These are phyloP conservation scores for Prillingera fragicola DNA, from an alignment of 1,284 basidiomycete species.

Conservation along the genomic window DNA sequence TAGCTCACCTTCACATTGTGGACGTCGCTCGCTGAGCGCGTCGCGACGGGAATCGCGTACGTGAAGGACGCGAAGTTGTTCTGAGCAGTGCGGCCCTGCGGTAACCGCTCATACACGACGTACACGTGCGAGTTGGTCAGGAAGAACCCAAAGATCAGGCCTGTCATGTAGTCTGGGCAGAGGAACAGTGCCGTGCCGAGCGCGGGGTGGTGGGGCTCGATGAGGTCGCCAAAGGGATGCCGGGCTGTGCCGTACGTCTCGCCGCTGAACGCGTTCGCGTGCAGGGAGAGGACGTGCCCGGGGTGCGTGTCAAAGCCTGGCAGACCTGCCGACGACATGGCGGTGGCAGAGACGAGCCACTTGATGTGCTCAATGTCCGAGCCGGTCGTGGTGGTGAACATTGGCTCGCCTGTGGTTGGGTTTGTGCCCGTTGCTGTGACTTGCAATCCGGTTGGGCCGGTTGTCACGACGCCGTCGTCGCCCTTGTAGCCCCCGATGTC, in stretches of 20 bases:
- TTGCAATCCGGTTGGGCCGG: background rate
- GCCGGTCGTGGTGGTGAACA: background rate
- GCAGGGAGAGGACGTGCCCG: background rate
- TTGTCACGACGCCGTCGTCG: background rate
- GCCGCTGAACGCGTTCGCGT: background rate
- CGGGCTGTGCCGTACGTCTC: background rate
- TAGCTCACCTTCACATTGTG: constrained; percentile 2
- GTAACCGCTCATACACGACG: constrained; percentile 4
- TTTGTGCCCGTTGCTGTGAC: background rate
- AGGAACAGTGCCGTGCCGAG: background rate
- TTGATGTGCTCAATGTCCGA: constrained; percentile 10
- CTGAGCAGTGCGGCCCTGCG: background rate
- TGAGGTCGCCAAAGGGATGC: background rate
- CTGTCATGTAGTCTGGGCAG: constrained; percentile 2
- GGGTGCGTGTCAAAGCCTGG: constrained; percentile 4
- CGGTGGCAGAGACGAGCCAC: constrained; percentile 4
- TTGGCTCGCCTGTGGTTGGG: background rate
- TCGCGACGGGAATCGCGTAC: background rate
- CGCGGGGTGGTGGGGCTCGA: background rate
- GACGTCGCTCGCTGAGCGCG: background rate
- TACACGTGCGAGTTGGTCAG: constrained; percentile 5
- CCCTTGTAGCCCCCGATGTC: background rate
- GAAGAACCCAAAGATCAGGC: constrained; percentile 7
- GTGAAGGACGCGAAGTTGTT: constrained; percentile 5
- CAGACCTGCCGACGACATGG: background rate